phyloP scores from a whole-genome alignment of 208 protist species.

The Balamuthia mandrillaris region DNA sequence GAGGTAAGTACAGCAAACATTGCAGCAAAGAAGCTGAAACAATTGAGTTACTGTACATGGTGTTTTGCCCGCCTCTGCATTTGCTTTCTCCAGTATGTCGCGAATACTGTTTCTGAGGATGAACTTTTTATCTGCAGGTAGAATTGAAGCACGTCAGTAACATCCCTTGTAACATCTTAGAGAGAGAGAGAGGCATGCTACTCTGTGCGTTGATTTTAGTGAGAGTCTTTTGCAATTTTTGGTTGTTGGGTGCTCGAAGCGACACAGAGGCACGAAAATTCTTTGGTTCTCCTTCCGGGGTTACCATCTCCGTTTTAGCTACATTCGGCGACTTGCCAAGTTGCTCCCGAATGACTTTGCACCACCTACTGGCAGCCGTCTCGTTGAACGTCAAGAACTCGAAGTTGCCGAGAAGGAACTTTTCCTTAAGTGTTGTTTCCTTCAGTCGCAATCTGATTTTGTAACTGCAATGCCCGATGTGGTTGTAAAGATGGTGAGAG shows the following conservation, averaged over 20 bases:
- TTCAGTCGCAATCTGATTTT: slow-evolving; percentile 2
- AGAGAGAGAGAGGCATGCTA: not conserved
- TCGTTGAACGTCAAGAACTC: not conserved
- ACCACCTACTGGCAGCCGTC: too few species aligned
- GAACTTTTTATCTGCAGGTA: not conserved
- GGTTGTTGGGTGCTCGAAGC: not conserved
- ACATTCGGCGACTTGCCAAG: not conserved
- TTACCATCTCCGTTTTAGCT: not conserved
- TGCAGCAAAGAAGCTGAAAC: too few species aligned
- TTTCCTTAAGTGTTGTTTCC: not conserved
- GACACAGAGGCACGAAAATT: not conserved
- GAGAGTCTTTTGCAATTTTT: not conserved
- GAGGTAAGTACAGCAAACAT: too few species aligned
- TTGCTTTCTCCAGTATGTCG: not conserved
- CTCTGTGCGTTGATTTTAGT: not conserved
- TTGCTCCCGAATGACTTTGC: not conserved
- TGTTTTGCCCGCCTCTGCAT: slow-evolving; percentile 17
- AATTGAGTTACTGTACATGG: not conserved
- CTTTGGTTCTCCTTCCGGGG: not conserved
- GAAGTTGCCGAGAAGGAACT: slow-evolving; percentile 18
- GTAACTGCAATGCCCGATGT: slow-evolving; percentile 11
- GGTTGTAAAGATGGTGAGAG: not conserved
- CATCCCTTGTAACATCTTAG: not conserved
- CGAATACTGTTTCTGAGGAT: not conserved
- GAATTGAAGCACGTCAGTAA: not conserved